Evolutionary conservation across 2,329 filamentous ascomycete species (phyloP).

Genomic region (Fusarium penzigii): DNA sequence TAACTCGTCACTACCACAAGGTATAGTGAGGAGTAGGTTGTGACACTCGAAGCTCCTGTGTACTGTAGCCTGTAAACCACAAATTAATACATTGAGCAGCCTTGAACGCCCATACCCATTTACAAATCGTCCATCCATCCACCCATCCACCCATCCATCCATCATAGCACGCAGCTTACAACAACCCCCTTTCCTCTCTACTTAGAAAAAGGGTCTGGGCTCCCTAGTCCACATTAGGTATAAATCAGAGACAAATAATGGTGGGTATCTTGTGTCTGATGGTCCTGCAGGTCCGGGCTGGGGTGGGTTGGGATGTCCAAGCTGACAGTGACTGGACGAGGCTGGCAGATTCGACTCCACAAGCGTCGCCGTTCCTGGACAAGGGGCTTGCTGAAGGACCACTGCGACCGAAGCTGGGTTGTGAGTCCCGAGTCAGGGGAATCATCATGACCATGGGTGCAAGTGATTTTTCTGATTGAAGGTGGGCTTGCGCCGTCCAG

Average conservation of each 20-base stretch:
- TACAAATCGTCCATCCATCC: too few relatives aligned
- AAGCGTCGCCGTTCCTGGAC: constrained; percentile 27
- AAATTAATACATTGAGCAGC: too few relatives aligned
- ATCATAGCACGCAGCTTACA: too few relatives aligned
- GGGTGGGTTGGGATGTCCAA: constrained; percentile 18
- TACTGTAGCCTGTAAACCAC: too few relatives aligned
- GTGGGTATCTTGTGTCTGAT: constrained; percentile 17
- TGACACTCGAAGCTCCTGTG: too few relatives aligned
- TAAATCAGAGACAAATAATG: constrained; percentile 8
- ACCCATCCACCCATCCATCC: neutral
- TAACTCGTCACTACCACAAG: too few relatives aligned
- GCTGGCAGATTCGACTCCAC: constrained; percentile 21
- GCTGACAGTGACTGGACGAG: constrained; percentile 17
- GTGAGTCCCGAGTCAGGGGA: constrained; percentile 27
- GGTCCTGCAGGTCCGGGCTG: constrained; percentile 23
- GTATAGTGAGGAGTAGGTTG: too few relatives aligned
- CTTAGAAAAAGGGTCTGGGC: constrained; percentile 14
- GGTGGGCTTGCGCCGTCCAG: constrained; percentile 2
- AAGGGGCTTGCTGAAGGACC: constrained; percentile 16
- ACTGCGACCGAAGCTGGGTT: constrained; percentile 1
- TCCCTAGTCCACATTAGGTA: constrained; percentile 20
- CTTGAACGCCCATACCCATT: too few relatives aligned
- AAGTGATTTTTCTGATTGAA: constrained; percentile 14
- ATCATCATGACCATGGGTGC: constrained; percentile 15
- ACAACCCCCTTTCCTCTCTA: neutral